Conservation (phyloP, 371 early-diverging fungal species). For the Lichtheimia hyalospora region DNA sequence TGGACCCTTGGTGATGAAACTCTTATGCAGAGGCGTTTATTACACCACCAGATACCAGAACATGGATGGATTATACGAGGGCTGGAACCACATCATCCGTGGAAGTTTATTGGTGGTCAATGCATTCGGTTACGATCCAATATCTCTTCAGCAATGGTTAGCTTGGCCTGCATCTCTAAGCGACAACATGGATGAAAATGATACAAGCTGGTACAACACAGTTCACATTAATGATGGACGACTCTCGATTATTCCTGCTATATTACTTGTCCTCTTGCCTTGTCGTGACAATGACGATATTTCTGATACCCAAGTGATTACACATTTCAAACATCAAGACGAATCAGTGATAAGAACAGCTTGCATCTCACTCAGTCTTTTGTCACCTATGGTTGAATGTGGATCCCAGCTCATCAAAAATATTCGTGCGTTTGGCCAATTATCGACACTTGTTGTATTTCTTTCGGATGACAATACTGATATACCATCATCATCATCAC, state of each 20-base stretch:
- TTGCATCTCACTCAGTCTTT: too few relatives aligned
- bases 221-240: not conserved
- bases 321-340: too few relatives aligned
- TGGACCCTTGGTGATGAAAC: constrained; percentile 19
- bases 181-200: not conserved
- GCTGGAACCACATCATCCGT: constrained; percentile 24
- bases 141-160: constrained; percentile 27
- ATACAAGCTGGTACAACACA: not conserved
- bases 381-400: not conserved
- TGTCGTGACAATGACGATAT: too few relatives aligned
- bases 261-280: constrained; percentile 4
- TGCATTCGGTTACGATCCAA: constrained; percentile 26
- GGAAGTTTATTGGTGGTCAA: constrained; percentile 25
- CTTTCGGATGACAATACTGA: not conserved
- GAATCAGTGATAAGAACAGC: too few relatives aligned
- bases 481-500: not conserved
- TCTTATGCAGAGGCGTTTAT: constrained; percentile 16
- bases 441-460: not conserved
- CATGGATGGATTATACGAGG: constrained; percentile 1
- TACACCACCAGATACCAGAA: not conserved
- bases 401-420: not conserved
- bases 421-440: not conserved
- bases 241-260: constrained; percentile 10
- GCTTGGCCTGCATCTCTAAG: constrained; percentile 8
- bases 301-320: too few relatives aligned